Conservation (phyloP, 1,284 basidiomycete genomes). For the Bondarzewia mesenterica region DNA sequence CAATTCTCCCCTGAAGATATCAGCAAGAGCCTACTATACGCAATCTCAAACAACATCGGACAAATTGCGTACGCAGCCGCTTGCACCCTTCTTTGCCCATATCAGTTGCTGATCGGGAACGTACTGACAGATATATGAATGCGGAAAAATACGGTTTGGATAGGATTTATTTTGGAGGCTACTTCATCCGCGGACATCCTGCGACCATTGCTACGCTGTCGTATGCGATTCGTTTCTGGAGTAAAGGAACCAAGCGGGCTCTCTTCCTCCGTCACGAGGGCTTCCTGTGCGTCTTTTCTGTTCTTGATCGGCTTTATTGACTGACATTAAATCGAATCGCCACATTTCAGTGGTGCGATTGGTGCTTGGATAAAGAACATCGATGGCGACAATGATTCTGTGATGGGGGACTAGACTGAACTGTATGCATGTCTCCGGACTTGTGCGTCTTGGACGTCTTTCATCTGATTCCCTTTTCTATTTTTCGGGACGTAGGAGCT, state of each 20-base stretch:
- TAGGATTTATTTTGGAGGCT: slow-evolving; percentile 98
- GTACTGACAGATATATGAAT: slow-evolving; percentile 83
- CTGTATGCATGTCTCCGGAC: too few relatives aligned
- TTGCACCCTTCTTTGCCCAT: slow-evolving; percentile 9
- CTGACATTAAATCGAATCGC: slow-evolving; percentile 8
- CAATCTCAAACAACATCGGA: slow-evolving; percentile 98
- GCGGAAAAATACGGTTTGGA: slow-evolving; percentile 98
- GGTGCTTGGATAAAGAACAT: slow-evolving; percentile 98
- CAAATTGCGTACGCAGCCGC: slow-evolving; percentile 86
- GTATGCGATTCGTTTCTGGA: slow-evolving; percentile 99
- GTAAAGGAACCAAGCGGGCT: slow-evolving; percentile 94
- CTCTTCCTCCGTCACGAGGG: slow-evolving; percentile 97
- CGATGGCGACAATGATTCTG: slow-evolving; percentile 20
- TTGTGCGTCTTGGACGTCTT: too few relatives aligned
- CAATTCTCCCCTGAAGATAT: slow-evolving; percentile 92
- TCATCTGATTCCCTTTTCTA: neutral
- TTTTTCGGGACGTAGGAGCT: neutral
- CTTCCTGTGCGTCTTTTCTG: slow-evolving; percentile 69
- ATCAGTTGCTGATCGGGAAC: slow-evolving; percentile 6
- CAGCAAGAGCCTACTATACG: slow-evolving; percentile 89
- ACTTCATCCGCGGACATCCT: slow-evolving; percentile 97
- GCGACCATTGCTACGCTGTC: slow-evolving; percentile 96
- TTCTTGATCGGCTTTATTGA: slow-evolving; percentile 5
- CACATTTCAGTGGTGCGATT: slow-evolving; percentile 65
- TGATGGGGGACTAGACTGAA: neutral